Conservation (phyloP, 345 rosid genomes). For the Eucalyptus brandiana region DNA sequence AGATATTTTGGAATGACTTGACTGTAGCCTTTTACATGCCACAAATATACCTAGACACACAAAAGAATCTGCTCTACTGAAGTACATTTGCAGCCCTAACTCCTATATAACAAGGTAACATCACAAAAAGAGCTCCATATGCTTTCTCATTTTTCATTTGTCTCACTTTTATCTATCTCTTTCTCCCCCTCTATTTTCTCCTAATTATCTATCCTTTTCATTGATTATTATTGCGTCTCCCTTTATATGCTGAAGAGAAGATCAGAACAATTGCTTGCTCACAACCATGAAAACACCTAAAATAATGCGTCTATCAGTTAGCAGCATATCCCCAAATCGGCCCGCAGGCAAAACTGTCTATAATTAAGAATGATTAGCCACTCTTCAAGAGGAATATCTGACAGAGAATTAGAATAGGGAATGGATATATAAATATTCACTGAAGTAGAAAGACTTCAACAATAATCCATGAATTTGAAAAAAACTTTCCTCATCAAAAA, state of each 20-base stretch:
- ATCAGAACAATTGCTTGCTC: neutral
- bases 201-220: neutral
- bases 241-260: neutral
- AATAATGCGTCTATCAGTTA: rapidly evolving
- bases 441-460: neutral
- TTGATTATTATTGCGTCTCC: neutral
- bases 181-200: neutral
- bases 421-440: neutral
- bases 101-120: neutral
- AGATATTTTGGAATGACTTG: neutral
- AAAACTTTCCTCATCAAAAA: neutral
- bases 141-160: neutral
- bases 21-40: neutral
- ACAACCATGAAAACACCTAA: neutral
- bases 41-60: neutral
- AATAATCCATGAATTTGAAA: neutral
- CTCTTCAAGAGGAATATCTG: neutral
- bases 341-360: neutral
- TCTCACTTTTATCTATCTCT: neutral
- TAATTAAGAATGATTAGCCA: neutral
- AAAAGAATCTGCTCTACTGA: neutral
- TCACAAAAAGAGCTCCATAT: neutral
- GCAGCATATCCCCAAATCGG: neutral
- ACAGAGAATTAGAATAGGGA: neutral
- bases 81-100: neutral